Conservation (phyloP, 768 basidiomycete species). For the Boletus sensibilis region DNA sequence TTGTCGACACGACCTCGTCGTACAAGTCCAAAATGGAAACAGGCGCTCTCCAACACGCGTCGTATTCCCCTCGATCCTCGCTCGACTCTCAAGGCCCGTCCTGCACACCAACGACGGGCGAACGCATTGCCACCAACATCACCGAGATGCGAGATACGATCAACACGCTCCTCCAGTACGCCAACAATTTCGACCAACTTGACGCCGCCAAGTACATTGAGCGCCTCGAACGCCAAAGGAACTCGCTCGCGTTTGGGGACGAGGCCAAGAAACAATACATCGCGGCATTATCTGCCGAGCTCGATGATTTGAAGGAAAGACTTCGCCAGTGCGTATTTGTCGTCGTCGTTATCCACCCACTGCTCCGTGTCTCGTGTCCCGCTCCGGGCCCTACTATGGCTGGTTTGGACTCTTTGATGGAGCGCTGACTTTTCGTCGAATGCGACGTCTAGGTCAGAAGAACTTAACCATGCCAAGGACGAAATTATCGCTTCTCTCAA, state of each 20-base stretch:
- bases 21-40: neutral
- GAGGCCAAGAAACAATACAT: constrained; percentile 31
- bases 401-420: neutral
- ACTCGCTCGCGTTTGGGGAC: constrained; percentile 37
- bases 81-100: neutral
- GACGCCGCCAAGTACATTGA: constrained; percentile 30
- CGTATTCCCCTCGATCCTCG: neutral
- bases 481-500: neutral
- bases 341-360: neutral
- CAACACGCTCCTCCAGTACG: neutral
- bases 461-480: neutral
- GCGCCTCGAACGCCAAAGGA: constrained; percentile 39
- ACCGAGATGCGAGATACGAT: neutral
- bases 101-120: constrained; percentile 16
- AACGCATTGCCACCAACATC: constrained; percentile 21
- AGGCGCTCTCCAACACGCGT: neutral
- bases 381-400: neutral
- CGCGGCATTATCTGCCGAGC: constrained; percentile 8
- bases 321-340: neutral
- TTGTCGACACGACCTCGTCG: neutral
- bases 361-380: neutral
- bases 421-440: neutral
- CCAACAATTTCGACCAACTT: constrained; percentile 15
- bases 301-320: neutral
- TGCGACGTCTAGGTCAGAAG: constrained; percentile 1